Base-by-base conservation (phyloP, 331 rosid genomes). In the Pyrus hybrid region DNA sequence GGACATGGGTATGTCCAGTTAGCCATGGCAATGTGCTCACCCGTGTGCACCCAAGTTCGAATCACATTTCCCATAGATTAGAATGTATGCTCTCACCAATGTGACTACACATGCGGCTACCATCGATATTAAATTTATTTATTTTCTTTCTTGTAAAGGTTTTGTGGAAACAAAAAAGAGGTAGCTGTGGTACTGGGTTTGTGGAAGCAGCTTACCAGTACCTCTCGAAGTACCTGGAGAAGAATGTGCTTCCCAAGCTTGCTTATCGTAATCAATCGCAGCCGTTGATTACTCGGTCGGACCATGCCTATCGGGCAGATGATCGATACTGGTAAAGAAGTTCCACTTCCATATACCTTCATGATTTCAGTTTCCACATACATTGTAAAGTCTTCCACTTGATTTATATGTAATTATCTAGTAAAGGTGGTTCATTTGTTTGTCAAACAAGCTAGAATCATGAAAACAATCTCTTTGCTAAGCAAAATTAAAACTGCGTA, bases 161-260 rank as follows among this genome's bases (percentile, higher is more conserved):
- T 86, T 87, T 18, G 79, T 26, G 61, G 86, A 77, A 69, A 80
- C 88, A 0, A 77, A 67, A 67, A 2, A 76, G 9, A 77, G 93
- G 97, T 4, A 88, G 96, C 66, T 89, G 96, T n/a, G 96, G 96
- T 9, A 64, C 80, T 3, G 97, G 96, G 2, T 8, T 66, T 29
- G 7, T 75, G 49, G 98, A 91, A 86, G 65, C 60, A 26, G 80
- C 43, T 37, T 37, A 37, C 43, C 43, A 9, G 43, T 37, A 37
- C 43, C 43, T 35, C 57, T 68, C 86, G 4, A 70, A 80, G 56
- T 33, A 73, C 72, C 0, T 86, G 21, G 81, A 53, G 71, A 57
- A 61, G 56, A 79, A 84, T 47, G 81, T 85, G 20, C 64, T 85
- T 9, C 80, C 86, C 23, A 70, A 77, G 86, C 61, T 88, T 22